phyloP scores from a whole-genome alignment of 2,329 filamentous ascomycete species.

The Aspergillus udagawae region DNA sequence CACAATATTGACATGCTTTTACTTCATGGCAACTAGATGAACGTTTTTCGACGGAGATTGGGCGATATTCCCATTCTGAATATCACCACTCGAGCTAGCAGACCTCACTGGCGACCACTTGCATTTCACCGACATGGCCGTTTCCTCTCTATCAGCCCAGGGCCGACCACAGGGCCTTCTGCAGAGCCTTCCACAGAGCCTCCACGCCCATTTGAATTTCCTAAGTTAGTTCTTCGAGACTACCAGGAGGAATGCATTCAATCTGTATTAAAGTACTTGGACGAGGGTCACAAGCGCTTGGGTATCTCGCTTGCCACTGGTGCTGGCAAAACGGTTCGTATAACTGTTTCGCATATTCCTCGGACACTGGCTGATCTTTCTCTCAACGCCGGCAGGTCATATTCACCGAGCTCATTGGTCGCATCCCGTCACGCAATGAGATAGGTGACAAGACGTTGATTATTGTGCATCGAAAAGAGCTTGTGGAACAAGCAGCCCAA shows the following conservation, averaged over 20 bases:
- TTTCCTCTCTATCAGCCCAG: conserved; percentile 20
- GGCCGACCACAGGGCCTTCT: background rate
- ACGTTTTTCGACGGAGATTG: conserved; percentile 24
- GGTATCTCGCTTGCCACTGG: conserved; percentile 86
- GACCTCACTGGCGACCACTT: conserved; percentile 17
- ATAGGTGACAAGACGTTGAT: conserved; percentile 76
- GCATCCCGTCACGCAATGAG: conserved; percentile 56
- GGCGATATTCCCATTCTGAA: conserved; percentile 17
- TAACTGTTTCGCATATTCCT: background rate
- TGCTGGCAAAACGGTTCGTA: conserved; percentile 74
- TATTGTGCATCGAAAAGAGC: conserved; percentile 83
- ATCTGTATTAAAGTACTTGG: conserved; percentile 67
- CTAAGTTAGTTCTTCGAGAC: conserved; percentile 62
- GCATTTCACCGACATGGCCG: conserved; percentile 20
- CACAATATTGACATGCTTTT: background rate
- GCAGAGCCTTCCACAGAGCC: conserved; percentile 3
- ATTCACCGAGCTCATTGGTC: conserved; percentile 90
- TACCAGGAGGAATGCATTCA: conserved; percentile 93
- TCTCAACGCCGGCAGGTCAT: conserved; percentile 61
- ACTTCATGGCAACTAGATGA: conserved; percentile 24
- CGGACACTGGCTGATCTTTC: background rate
- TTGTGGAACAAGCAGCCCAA: conserved; percentile 86
- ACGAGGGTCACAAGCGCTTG: conserved; percentile 69
- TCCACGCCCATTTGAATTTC: conserved; percentile 9
- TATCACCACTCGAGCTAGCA: conserved; percentile 8